phyloP scores from a whole-genome alignment of 495 filamentous ascomycete species.

The Aspergillus nidulans region DNA sequence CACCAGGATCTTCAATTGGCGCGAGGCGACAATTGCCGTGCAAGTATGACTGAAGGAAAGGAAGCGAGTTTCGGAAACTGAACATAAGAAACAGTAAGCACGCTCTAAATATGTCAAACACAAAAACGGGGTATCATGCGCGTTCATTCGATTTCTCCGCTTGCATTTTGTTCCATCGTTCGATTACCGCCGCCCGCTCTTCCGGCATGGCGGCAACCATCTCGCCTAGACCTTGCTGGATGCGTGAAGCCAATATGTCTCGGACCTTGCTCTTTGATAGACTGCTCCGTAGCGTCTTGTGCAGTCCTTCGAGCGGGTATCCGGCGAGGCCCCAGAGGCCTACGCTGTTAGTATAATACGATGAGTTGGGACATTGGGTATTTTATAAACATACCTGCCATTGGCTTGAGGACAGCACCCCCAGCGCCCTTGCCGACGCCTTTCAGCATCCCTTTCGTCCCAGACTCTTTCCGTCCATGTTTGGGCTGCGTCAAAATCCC shows the following conservation, averaged over 20 bases:
- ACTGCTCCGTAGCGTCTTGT: conserved; percentile 63
- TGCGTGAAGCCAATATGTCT: conserved; percentile 69
- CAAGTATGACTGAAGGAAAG: background rate
- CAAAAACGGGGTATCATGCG: background rate
- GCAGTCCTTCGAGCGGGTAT: conserved; percentile 71
- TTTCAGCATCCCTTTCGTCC: conserved; percentile 64
- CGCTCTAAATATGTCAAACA: too few relatives aligned
- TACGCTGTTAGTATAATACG: conserved; percentile 1
- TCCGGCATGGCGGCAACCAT: conserved; percentile 18
- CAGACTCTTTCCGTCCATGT: conserved; percentile 63
- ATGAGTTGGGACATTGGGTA: background rate
- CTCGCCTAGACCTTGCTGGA: conserved; percentile 67
- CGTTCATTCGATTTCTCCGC: background rate
- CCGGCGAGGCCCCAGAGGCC: conserved; percentile 62
- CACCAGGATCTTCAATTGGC: background rate
- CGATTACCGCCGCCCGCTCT: conserved; percentile 19
- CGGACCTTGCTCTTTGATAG: conserved; percentile 60
- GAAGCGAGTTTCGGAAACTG: background rate
- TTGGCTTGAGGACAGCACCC: conserved; percentile 64
- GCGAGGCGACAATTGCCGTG: background rate
- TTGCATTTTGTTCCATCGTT: conserved; percentile 13
- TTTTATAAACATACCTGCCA: conserved; percentile 58
- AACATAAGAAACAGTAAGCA: background rate
- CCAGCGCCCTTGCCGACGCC: conserved; percentile 73
- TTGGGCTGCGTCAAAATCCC: conserved; percentile 68